Base-by-base conservation (phyloP, 169 alveolate species). In the Cryptosporidium baileyi region DNA sequence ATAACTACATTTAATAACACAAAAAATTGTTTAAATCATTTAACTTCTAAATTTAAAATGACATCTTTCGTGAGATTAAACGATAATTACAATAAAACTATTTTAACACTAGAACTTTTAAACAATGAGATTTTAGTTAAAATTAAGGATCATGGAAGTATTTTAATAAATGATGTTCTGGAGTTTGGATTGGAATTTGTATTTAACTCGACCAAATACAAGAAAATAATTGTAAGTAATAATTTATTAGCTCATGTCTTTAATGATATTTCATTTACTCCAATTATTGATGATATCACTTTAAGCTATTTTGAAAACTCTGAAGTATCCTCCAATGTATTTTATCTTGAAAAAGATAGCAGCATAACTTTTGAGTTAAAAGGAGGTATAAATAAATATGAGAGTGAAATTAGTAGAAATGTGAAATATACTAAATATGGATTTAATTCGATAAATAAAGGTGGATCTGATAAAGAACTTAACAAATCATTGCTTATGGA, bases 141-240 rank as follows among this genome's bases (percentile, higher is more conserved):
- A 30, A 30, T 65, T 13, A 44, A 45, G 17, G 54, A 51, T 11
- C 81, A 45, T 47, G 81, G 63, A n/a, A 47, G 8, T 26, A 24
- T 65, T 7, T 13, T 3, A 28, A 26, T 65, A 26, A 62, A 65
- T 1, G 32, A 34, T 6, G 43, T 65, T 51, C 11, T 65, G 28
- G 81, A 65, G 30, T 47, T 65, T 51, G 81, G 81, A 22, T 13
- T 65, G 26, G 81, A 65, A 26, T 24, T 65, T 30, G 43, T 47
- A 0, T 28, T 32, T 45, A 17, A 51, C 6, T 65, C 81, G n/a
- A 49, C 43, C 3, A 36, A 15, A 19, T 17, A 32, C 43, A 44
- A 22, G 22, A 41, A 44, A 11, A 47, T 8, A 9, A 49, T 65
- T 24, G 0, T 65, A 15, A 34, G 22, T 34, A 65, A 11, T 43